Evolutionary conservation across 805 yeast genomes (phyloP).

Genomic region (Hanseniaspora clermontiae): DNA sequence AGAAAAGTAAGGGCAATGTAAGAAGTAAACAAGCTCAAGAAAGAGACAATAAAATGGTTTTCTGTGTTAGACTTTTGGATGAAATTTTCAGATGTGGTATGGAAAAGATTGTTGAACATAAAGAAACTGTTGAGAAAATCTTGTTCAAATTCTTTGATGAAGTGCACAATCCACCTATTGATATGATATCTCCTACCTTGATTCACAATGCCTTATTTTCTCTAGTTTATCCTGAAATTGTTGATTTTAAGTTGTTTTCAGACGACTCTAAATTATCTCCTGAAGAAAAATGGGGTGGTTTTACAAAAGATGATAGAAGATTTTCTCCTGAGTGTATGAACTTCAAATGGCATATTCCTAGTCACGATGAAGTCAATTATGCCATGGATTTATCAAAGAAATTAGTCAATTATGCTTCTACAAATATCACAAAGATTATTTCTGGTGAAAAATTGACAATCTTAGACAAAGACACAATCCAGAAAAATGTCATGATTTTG

Average conservation of each 20-base stretch:
- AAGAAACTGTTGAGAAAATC: constrained; percentile 34
- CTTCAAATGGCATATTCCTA: constrained; percentile 70
- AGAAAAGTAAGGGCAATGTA: constrained; percentile 67
- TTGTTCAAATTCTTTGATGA: constrained; percentile 22
- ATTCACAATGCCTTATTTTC: constrained; percentile 56
- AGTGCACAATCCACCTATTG: constrained; percentile 41
- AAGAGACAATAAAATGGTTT: constrained; percentile 63
- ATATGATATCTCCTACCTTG: constrained; percentile 46
- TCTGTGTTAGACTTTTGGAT: constrained; percentile 57
- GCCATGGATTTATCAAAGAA: constrained; percentile 48
- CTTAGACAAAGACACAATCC: constrained; percentile 36
- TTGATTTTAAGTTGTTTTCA: constrained; percentile 43
- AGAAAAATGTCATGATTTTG: constrained; percentile 43
- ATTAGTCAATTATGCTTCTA: constrained; percentile 35
- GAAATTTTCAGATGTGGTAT: constrained; percentile 62
- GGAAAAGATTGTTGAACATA: constrained; percentile 33
- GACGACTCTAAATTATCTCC: constrained; percentile 29
- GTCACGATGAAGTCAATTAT: constrained; percentile 39
- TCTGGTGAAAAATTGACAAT: constrained; percentile 17
- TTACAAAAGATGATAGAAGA: constrained; percentile 44
- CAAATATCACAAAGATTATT: constrained; percentile 31
- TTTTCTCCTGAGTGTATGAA: constrained; percentile 37
- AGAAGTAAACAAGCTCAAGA: constrained; percentile 56
- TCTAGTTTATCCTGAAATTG: constrained; percentile 46
- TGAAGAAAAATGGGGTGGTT: constrained; percentile 62